These are phyloP conservation scores for Epichloe gansuensis DNA, from an alignment of 2,329 filamentous ascomycete species.

Conservation along the genomic window DNA sequence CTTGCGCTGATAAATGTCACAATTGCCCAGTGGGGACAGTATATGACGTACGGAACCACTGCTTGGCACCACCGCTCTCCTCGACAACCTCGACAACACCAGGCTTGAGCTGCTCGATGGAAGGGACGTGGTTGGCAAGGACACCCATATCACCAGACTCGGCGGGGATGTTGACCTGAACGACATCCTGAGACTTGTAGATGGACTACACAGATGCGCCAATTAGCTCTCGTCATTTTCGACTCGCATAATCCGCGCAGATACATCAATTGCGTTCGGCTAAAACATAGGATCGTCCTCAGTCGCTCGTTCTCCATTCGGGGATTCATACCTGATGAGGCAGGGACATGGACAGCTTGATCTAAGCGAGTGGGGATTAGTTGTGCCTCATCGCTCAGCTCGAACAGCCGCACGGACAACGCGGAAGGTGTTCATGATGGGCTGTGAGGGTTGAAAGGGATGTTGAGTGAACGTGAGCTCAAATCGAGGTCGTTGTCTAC, in stretches of 20 bases:
- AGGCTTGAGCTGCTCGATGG: constrained; percentile 97
- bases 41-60: constrained; percentile 81
- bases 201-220: constrained; percentile 46
- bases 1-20: not conserved
- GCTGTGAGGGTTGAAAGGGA: constrained; percentile 35
- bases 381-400: constrained; percentile 32
- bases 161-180: constrained; percentile 98
- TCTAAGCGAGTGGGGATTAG: constrained; percentile 34
- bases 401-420: constrained; percentile 82
- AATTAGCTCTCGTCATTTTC: constrained; percentile 30
- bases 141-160: constrained; percentile 99
- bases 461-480: constrained; percentile 32
- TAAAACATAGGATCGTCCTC: constrained; percentile 1
- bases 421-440: constrained; percentile 87
- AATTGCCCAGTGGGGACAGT: not conserved
- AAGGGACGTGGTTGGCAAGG: constrained; percentile 95
- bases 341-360: constrained; percentile 95
- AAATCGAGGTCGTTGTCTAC: constrained; percentile 29
- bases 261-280: constrained; percentile 17
- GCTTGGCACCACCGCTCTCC: constrained; percentile 80
- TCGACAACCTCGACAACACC: constrained; percentile 92
- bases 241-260: constrained; percentile 9
- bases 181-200: constrained; percentile 56
- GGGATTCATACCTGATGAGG: constrained; percentile 81
- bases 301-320: constrained; percentile 10